Conservation (phyloP, 768 basidiomycete genomes). For the Cyclocybe aegerita region DNA sequence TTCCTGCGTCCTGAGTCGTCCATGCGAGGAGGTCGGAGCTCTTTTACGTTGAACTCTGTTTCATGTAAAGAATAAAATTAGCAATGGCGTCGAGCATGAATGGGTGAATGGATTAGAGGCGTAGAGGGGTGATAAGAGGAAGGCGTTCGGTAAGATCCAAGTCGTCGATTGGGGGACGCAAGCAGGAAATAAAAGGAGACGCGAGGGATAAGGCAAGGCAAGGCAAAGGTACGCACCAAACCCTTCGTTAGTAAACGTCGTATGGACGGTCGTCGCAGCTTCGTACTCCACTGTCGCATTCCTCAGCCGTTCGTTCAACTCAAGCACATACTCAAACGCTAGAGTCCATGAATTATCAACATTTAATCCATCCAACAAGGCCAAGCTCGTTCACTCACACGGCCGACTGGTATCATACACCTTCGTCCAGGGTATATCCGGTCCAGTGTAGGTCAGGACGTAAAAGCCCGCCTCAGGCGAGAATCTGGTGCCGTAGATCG, state of each 20-base stretch:
- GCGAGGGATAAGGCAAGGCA: too few relatives aligned
- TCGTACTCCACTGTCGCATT: constrained; percentile 68
- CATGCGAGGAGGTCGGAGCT: constrained; percentile 89
- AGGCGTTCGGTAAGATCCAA: too few relatives aligned
- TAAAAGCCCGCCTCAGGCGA: constrained; percentile 89
- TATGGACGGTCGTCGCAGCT: constrained; percentile 64
- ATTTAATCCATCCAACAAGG: background rate
- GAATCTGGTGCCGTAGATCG: constrained; percentile 69
- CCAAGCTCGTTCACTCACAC: constrained; percentile 24
- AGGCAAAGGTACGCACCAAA: constrained; percentile 54
- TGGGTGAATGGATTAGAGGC: too few relatives aligned
- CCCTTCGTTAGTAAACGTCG: constrained; percentile 78
- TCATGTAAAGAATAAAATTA: background rate
- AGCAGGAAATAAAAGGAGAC: too few relatives aligned
- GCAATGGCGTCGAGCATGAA: too few relatives aligned
- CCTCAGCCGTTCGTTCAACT: constrained; percentile 67
- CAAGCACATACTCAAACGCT: constrained; percentile 69
- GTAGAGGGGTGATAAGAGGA: too few relatives aligned
- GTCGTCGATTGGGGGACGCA: too few relatives aligned
- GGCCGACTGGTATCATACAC: constrained; percentile 55
- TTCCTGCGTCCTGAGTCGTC: constrained; percentile 94
- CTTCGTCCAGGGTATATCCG: constrained; percentile 84
- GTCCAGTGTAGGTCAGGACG: constrained; percentile 76
- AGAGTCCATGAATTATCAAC: constrained; percentile 1
- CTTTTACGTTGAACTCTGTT: constrained; percentile 84